Base-by-base conservation (phyloP, 805 yeast species). In the Starmerella potacharoeniae region DNA sequence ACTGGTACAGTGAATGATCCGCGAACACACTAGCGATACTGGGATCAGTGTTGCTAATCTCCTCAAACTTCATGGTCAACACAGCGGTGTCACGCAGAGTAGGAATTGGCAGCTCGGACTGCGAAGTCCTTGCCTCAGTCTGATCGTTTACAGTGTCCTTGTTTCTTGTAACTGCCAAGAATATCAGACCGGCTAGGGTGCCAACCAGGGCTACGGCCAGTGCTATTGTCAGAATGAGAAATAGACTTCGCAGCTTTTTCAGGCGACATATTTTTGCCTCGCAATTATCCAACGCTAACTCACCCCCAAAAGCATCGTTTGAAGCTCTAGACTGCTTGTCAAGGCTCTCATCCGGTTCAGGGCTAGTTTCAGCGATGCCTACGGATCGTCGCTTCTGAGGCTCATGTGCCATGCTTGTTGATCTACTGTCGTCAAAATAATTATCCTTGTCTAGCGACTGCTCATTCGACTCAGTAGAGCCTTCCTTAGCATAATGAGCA, bases 271-370 rank as follows among this genome's bases (percentile, higher is more conserved):
- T 5, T 30, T 30, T 35, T 6, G 16, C 34, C 9, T 34, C 45
- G 37, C n/a, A 49, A 35, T 29, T 30, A n/a, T 35, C 35, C 28
- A 33, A 36, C 34, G 13, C 13, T 3, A 17, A 16, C 3, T 11
- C 42, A 4, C 9, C 36, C 4, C 4, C 10, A 17, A 8, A 28
- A 5, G 16, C 17, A n/a, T 55, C 51, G 6, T 49, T 50, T n/a
- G 17, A 29, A 7, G 16, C 31, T 4, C 40, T 8, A 1, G 49
- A 46, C 6, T 7, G 30, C 31, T 46, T 46, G 11, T 41, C 44
- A 4, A 49, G 22, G 13, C 35, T 45, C 13, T 52, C 41, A 22
- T 55, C 58, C 6, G 59, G 56, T 40, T 56, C 59, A 6, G 59
- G 56, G 17, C 51, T 49, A 5, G 56, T 41, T 9, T 40, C 43